Evolutionary conservation across 2,329 filamentous ascomycete species (phyloP), one percentile per base, ranked within the genome.

Genomic region (Periglandula ipomoeae): DNA sequence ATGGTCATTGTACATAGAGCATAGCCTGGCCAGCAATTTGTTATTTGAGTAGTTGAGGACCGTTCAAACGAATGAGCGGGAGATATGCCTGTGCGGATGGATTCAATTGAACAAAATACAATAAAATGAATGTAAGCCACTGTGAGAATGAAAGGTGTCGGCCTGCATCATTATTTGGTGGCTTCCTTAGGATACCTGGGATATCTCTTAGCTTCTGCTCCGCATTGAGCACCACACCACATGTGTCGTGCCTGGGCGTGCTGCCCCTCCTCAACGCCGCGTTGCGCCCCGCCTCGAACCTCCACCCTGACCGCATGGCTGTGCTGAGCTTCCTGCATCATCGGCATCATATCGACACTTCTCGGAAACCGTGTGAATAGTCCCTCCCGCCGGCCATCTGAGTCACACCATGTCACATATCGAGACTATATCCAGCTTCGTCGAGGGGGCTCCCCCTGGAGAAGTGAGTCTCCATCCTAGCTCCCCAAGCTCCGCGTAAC

Each of bases 401-500:
- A 24, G n/a, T 40, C 39, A 24, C 44, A 37, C 24, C 50, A 69
- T 69, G 66, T 69, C 66, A 34, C 63, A 68, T 26, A 54, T 69
- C 44, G 65, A 69, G 52, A 68, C 58, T 19, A 75, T 88, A 56
- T 86, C 89, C 57, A 84, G 89, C 46, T 98, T 97, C 67, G 84
- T 98, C 56, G 84, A 95, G 72, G 88, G 89, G 63, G 89, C 93
- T 60, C 93, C 93, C 43, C 93, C 93, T 20, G 93, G 93, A 74
- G 93, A 98, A 85, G 91, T 95, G 80, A 60, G 50, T 71, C 66
- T 55, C 55, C 53, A 54, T 48, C 34, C 22, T 22, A 39, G 26
- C 39, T 23, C 27, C 48, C 38, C 22, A 17, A 46, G 34, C 48
- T 53, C 48, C 49, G 48, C 51, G 51, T 56, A 55, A 53, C 47